Percentiles rank a stretch among this genome's conserved stretches.
Evolutionary conservation across 2,329 filamentous ascomycete genomes (phyloP).

Genomic region (Ampelomyces quisqualis): DNA sequence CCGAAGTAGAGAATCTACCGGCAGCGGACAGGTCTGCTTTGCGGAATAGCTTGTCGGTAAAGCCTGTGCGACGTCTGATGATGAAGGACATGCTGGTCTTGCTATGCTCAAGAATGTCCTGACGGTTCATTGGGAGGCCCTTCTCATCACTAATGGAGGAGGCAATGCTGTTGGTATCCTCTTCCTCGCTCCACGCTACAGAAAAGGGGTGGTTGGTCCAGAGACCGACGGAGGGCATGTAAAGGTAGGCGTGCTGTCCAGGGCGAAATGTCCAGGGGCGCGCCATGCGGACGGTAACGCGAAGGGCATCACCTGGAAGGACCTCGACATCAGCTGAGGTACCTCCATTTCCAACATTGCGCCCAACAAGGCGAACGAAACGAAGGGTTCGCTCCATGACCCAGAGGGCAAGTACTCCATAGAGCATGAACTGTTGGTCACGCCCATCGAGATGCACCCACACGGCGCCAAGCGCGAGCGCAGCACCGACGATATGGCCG

Average conservation of each 20-base stretch:
- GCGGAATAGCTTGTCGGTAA: conserved; percentile 80
- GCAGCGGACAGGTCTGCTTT: conserved; percentile 59
- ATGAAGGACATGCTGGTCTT: conserved; percentile 73
- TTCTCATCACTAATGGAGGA: conserved; percentile 45
- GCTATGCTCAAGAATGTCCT: conserved; percentile 54
- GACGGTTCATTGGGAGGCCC: conserved; percentile 49
- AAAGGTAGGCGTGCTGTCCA: conserved; percentile 77
- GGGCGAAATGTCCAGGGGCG: conserved; percentile 75
- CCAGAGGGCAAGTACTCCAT: conserved; percentile 68
- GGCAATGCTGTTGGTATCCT: conserved; percentile 39
- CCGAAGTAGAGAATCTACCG: conserved; percentile 62
- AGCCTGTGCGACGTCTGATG: conserved; percentile 82
- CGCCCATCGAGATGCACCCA: conserved; percentile 64
- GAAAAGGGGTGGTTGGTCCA: conserved; percentile 81
- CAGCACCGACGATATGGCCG: conserved; percentile 66
- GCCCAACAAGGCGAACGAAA: conserved; percentile 61
- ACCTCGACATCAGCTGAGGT: conserved; percentile 71
- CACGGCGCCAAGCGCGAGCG: conserved; percentile 61
- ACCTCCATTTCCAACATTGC: conserved; percentile 66
- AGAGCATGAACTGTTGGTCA: conserved; percentile 61
- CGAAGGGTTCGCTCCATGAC: conserved; percentile 62
- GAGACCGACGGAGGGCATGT: conserved; percentile 70
- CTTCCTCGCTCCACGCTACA: conserved; percentile 73
- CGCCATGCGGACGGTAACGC: conserved; percentile 71
- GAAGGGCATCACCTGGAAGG: conserved; percentile 71